phyloP scores from a whole-genome alignment of 495 filamentous ascomycete genomes.

The Aspergillus bridgeri region DNA sequence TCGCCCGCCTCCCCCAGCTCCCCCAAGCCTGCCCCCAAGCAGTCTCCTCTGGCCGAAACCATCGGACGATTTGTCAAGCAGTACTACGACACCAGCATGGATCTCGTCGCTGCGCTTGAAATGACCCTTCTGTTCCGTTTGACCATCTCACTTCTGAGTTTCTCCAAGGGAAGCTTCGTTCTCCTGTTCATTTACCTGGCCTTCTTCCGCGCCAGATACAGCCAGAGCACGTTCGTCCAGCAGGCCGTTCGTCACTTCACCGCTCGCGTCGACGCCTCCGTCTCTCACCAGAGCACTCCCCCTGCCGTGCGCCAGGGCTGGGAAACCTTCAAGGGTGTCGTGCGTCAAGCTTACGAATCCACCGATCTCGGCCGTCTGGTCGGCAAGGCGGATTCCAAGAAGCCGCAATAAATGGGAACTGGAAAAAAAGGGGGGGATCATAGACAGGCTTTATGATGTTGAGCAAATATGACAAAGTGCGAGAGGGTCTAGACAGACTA shows the following conservation, averaged over 20 bases:
- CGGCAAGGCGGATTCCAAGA: conserved; percentile 53
- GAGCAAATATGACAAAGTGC: not conserved
- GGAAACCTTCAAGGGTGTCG: conserved; percentile 71
- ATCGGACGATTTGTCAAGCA: conserved; percentile 95
- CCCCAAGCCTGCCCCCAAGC: conserved; percentile 55
- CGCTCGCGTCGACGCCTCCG: conserved; percentile 70
- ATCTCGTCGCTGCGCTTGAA: conserved; percentile 71
- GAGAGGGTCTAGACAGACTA: not conserved
- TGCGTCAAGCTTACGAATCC: conserved; percentile 68
- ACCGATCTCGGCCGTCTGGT: conserved; percentile 75
- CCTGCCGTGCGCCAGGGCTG: conserved; percentile 79
- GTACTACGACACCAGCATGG: conserved; percentile 91
- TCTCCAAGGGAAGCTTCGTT: conserved; percentile 87
- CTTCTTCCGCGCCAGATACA: conserved; percentile 86
- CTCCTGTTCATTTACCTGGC: conserved; percentile 78
- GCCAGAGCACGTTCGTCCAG: conserved; percentile 90
- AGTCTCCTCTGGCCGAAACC: conserved; percentile 67
- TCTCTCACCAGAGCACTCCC: conserved; percentile 83
- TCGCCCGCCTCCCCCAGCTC: conserved; percentile 53
- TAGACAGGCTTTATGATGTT: not conserved
- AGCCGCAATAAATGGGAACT: conserved; percentile 47
- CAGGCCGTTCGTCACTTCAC: conserved; percentile 69
- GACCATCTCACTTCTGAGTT: conserved; percentile 71
- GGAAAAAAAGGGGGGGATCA: not conserved
- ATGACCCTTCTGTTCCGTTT: conserved; percentile 80